Base-by-base conservation (phyloP, 2,329 filamentous ascomycete species). In the Paradendryphiella salina region DNA sequence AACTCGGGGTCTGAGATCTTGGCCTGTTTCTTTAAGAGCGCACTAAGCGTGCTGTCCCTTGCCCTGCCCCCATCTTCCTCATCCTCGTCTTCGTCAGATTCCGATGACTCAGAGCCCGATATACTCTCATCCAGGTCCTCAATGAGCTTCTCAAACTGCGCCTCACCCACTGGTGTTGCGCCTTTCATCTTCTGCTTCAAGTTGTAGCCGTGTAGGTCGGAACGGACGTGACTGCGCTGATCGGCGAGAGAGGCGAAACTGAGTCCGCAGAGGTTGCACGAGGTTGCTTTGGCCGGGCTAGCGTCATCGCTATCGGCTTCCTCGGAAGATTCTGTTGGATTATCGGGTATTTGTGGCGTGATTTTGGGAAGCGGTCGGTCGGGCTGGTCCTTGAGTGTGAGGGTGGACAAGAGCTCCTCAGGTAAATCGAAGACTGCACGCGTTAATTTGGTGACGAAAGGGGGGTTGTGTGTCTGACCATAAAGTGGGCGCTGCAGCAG, bases 131-230 rank as follows among this genome's bases (percentile, higher is more conserved):
- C 89, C 28, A 99, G 78, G 52, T 94, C 85, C 61, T 85, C 90
- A 6, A 97, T 80, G 5, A 96, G 80, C 69, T 87, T 89, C 70
- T 94, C 89, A 61, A 99, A 99, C 28, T 96, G 91, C 6, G 69
- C 72, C 67, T 99, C 94, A 1, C 84, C 83, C 1, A 96, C 87
- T 0, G 89, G 75, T 8, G 80, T 81, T 50, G 81, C 80, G 0
- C 89, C 89, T 38, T 90, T 85, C 49, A 96, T 77, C 77, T 90
- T 96, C 70, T 93, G 89, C 75, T 96, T 97, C 54, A 97, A 76
- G 70, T 99, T 99, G 76, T 96, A 99, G 59, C 87, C 83, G 72
- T 99, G 94, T 40, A 95, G 80, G 67, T 99, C 94, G 8, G 93
- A 96, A 64, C 89, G 88, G 50, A 90, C 85, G 74, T 99, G 94